These are phyloP conservation scores for Backusella tarrabulga DNA, from an alignment of 192 early-diverging fungal genomes.

Conservation along the genomic window DNA sequence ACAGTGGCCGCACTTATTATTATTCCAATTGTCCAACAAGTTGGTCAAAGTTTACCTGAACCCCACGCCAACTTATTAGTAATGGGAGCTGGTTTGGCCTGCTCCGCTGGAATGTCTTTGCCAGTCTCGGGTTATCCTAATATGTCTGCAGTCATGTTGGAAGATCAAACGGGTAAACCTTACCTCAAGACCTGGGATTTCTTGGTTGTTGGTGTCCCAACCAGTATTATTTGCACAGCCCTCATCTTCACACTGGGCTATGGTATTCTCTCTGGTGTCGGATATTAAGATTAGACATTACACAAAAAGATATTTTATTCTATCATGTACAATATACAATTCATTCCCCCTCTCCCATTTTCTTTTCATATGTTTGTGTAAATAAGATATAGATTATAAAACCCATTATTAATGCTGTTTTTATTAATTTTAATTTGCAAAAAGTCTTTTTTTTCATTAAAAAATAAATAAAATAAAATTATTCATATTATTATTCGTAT, in stretches of 20 bases:
- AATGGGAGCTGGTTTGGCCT: conserved; percentile 64
- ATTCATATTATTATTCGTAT: conserved; percentile 13
- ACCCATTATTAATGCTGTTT: not conserved
- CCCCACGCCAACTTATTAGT: conserved; percentile 68
- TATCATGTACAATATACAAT: conserved; percentile 11
- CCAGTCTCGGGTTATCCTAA: conserved; percentile 80
- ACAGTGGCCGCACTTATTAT: conserved; percentile 81
- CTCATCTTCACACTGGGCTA: conserved; percentile 62
- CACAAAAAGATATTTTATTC: not conserved
- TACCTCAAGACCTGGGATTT: conserved; percentile 68
- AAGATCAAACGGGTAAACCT: conserved; percentile 64
- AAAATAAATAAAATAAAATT: not conserved
- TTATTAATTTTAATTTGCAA: not conserved
- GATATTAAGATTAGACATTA: conserved; percentile 16
- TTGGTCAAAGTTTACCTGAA: conserved; percentile 60
- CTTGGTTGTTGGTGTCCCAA: conserved; percentile 56
- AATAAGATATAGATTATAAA: not conserved
- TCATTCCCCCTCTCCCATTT: conserved; percentile 2
- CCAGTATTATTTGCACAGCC: conserved; percentile 54
- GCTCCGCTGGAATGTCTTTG: conserved; percentile 41
- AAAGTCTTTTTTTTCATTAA: not conserved
- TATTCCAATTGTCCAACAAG: conserved; percentile 69
- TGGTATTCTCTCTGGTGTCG: conserved; percentile 49
- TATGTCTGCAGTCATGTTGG: conserved; percentile 71
- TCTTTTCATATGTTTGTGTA: conserved; percentile 7